These are phyloP conservation scores for Sicyos baderoa DNA, from an alignment of 306 rosid species.

Conservation along the genomic window DNA sequence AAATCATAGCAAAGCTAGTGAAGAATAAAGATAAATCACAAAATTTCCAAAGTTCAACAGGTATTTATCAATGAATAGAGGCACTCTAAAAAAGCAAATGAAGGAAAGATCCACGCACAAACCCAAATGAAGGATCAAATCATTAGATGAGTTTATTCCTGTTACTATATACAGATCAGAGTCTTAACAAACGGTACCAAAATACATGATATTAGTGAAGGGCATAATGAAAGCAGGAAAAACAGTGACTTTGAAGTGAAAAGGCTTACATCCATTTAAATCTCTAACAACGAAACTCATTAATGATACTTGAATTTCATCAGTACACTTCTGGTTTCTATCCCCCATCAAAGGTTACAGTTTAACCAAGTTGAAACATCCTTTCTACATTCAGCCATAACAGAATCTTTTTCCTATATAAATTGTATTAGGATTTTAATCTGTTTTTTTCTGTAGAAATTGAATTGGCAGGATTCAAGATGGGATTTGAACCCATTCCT, in stretches of 20 bases:
- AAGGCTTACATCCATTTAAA: background rate
- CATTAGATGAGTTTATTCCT: background rate
- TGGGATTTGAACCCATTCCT: background rate
- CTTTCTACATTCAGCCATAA: too few relatives aligned
- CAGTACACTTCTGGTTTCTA: background rate
- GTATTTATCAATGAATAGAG: background rate
- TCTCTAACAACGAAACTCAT: background rate
- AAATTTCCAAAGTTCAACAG: background rate
- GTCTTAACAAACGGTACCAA: too few relatives aligned
- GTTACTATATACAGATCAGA: background rate
- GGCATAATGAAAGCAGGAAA: background rate
- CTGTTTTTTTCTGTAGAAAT: background rate
- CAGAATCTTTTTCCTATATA: too few relatives aligned
- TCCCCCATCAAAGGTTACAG: background rate
- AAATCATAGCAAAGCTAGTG: background rate
- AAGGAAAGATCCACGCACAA: background rate
- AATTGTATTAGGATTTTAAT: too few relatives aligned
- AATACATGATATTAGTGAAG: too few relatives aligned
- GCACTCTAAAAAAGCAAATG: background rate
- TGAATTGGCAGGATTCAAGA: background rate
- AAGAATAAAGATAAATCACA: background rate
- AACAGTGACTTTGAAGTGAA: background rate
- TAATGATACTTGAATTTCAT: too few relatives aligned
- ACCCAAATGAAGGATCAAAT: background rate
- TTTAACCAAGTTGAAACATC: background rate